Base-by-base conservation (phyloP, 768 basidiomycete genomes). In the Psilocybe sp. region DNA sequence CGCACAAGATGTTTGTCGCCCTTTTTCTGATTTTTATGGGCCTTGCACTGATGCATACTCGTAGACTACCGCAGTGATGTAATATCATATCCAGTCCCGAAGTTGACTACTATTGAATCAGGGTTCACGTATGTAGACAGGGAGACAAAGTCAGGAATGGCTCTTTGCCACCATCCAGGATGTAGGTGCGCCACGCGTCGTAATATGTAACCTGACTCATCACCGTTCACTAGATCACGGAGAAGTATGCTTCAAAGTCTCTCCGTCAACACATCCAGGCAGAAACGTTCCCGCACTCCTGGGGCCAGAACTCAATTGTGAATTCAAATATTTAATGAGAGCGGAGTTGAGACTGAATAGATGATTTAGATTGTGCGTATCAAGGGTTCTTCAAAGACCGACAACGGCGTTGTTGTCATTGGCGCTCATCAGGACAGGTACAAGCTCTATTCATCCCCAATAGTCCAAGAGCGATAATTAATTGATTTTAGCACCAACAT, bases 361-460 rank as follows among this genome's bases (percentile, higher is more conserved):
- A 28, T 28, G 7, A 28, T 28, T 28, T 58, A 92, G 89, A 83
- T 94, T 58, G 76, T 82, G 42, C 79, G 80, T 61, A 87, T 94
- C 62, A 81, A 84, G 60, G 91, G 91, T 45, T 80, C 85, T 20
- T 81, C 84, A 14, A 62, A 72, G 10, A 67, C 62, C 14, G 82
- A 88, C 58, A 78, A 85, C 47, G 75, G 77, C 14, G 75, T 84
- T 41, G 75, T 93, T 33, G 72, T 93, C 53, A 72, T 93, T 56
- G 77, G 81, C 35, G 92, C 92, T 38, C 92, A 94, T 66, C 89
- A 87, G 64, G 92, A 93, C 64, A 90, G 89, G 87, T 81, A 58
- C 46, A 47, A 23, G 37, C 16, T 31, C 46, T 20, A 19, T 37
- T 34, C 3, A 19, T 33, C n/a, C 15, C 42, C 13, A n/a, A 12